phyloP scores from a whole-genome alignment of 176 grass and related monocot genomes.

The Phragmites australis region DNA sequence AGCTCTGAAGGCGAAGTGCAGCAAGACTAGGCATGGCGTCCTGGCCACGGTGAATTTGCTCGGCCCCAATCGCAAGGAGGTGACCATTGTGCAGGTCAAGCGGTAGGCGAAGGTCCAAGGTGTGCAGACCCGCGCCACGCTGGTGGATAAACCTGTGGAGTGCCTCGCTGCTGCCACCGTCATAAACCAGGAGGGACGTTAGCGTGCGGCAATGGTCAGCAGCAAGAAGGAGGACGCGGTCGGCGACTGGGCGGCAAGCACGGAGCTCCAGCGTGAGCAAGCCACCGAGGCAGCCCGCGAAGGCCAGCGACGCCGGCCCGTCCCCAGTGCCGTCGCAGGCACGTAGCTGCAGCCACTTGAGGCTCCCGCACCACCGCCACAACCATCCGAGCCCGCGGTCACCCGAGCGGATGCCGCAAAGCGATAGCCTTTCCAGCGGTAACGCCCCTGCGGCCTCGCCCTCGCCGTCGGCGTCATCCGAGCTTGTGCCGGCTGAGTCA shows the following conservation, averaged over 20 bases:
- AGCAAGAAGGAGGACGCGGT: conserved; percentile 69
- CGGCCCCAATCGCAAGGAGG: conserved; percentile 62
- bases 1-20: conserved; percentile 77
- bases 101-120: conserved; percentile 87
- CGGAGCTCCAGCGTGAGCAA: conserved; percentile 81
- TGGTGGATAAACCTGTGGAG: conserved; percentile 81
- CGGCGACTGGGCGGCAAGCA: conserved; percentile 77
- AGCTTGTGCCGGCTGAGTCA: neutral
- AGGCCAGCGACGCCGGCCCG: conserved; percentile 40
- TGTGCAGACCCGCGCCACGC: conserved; percentile 56
- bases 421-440: conserved; percentile 70
- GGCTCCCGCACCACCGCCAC: conserved; percentile 58
- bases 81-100: conserved; percentile 93
- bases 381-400: conserved; percentile 76
- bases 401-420: conserved; percentile 61
- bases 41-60: neutral
- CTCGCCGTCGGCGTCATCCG: conserved; percentile 13
- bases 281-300: conserved; percentile 48
- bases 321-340: conserved; percentile 84
- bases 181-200: conserved; percentile 74
- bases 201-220: conserved; percentile 68
- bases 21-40: conserved; percentile 24
- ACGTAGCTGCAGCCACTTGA: conserved; percentile 78
- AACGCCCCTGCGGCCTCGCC: neutral
- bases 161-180: conserved; percentile 73